Evolutionary conservation across 116 monocot species (phyloP), one percentile per base, ranked within the genome.

Genomic region (Zostera marina): DNA sequence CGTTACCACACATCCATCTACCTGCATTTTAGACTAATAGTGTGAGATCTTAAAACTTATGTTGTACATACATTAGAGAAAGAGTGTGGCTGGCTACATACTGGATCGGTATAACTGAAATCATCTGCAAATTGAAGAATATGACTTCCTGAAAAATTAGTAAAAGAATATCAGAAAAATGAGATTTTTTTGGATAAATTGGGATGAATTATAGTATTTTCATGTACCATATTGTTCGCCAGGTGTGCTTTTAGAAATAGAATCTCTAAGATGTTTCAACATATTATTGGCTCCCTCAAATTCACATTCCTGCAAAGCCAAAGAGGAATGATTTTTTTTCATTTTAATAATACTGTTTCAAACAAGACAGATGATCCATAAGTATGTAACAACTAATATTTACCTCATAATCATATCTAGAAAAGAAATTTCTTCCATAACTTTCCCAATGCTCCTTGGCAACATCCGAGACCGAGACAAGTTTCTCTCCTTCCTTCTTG

Each of bases 391-490:
- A 32, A 32, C 32, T 32, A 19, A 59, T 32, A 9, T 20, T 42
- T 69, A 89, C 96, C 85, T 98, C 96, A 58, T 89, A 98, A 73
- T 98, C 96, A 45, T 89, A 98, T 98, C 96, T 85, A 2, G 96
- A 98, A 60, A 98, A 98, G 62, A 89, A 98, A 59, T 98, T 98
- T 40, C 96, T 73, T 25, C 96, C 90, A 70, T 89, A 98, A 20
- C 70, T 82, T 58, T 72, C 74, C 96, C 96, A 98, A 62, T 98
- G 96, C 61, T 98, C 96, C 67, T 56, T 82, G 52, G 80, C 86
- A 55, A 98, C 60, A 65, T 89, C 90, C 38, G 80, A 82, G 63
- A 98, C 90, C 13, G 96, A 98, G 41, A 83, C 47, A 44, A 98
- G 68, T 66, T 85, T 89, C 45, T 98, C 96, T 42, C 96, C 96